Evolutionary conservation across 2,329 filamentous ascomycete genomes (phyloP).

Genomic region (Zalaria sp.): DNA sequence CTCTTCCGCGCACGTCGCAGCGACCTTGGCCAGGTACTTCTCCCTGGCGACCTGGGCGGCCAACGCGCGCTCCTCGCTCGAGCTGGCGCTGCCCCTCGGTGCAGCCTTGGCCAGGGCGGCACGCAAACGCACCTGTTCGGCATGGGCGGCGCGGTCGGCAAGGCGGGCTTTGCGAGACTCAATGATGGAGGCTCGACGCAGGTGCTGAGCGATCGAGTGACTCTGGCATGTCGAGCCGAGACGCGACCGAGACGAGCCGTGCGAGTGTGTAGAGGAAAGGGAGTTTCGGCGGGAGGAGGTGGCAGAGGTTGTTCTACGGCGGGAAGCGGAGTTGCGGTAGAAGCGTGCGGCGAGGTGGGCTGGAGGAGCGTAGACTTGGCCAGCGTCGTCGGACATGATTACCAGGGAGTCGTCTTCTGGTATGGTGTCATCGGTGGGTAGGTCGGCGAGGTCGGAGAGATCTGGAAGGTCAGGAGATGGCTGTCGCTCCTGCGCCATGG

Average conservation of each 20-base stretch:
- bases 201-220: slow-evolving; percentile 64
- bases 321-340: slow-evolving; percentile 49
- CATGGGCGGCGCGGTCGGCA: slow-evolving; percentile 67
- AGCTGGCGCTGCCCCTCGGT: slow-evolving; percentile 41
- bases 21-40: slow-evolving; percentile 69
- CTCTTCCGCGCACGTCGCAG: slow-evolving; percentile 68
- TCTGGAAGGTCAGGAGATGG: slow-evolving; percentile 1
- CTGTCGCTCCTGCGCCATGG: background rate
- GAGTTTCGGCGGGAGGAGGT: slow-evolving; percentile 70
- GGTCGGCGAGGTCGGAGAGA: background rate
- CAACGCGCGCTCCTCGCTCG: slow-evolving; percentile 61
- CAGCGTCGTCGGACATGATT: slow-evolving; percentile 24
- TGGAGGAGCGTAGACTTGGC: slow-evolving; percentile 46
- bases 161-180: slow-evolving; percentile 68
- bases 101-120: slow-evolving; percentile 61
- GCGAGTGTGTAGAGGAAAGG: slow-evolving; percentile 61
- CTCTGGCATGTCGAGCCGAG: slow-evolving; percentile 46
- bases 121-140: slow-evolving; percentile 66
- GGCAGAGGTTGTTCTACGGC: slow-evolving; percentile 59
- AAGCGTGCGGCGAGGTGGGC: slow-evolving; percentile 68
- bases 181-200: slow-evolving; percentile 66
- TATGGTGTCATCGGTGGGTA: background rate
- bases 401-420: slow-evolving; percentile 4
- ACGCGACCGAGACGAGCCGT: slow-evolving; percentile 47
- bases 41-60: slow-evolving; percentile 67